phyloP scores from a whole-genome alignment of 2,329 filamentous ascomycete species.

The Nigrospora oryzae region DNA sequence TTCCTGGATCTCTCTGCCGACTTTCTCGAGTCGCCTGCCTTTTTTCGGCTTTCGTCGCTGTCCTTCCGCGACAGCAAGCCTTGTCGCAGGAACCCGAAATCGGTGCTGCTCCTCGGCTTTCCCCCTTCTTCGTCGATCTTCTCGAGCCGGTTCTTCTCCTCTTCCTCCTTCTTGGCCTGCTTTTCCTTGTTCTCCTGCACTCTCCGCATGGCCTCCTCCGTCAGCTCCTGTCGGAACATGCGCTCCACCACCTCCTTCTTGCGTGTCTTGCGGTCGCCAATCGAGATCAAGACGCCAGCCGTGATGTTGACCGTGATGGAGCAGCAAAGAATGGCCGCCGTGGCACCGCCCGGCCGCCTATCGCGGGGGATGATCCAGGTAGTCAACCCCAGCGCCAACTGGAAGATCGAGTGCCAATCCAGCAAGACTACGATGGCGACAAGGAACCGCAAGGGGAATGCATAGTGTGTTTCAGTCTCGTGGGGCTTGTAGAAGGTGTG shows the following conservation, averaged over 20 bases:
- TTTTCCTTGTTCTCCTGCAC: constrained; percentile 3
- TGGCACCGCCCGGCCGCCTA: constrained; percentile 60
- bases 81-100: not conserved
- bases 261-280: constrained; percentile 67
- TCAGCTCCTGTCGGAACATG: constrained; percentile 69
- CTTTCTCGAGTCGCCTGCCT: not conserved
- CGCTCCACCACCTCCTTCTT: constrained; percentile 81
- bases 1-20: constrained; percentile 1
- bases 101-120: not conserved
- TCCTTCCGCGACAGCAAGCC: not conserved
- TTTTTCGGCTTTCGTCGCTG: not conserved
- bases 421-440: constrained; percentile 71
- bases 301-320: constrained; percentile 72
- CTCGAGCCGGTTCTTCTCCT: constrained; percentile 1
- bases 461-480: constrained; percentile 73
- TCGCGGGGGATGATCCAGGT: constrained; percentile 75
- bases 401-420: constrained; percentile 71
- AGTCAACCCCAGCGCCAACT: constrained; percentile 68
- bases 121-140: constrained; percentile 1
- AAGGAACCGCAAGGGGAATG: constrained; percentile 67
- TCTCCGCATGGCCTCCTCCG: constrained; percentile 34
- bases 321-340: constrained; percentile 72
- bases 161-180: constrained; percentile 3
- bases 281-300: constrained; percentile 66
- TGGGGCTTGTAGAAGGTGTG: constrained; percentile 88